Base-by-base conservation (phyloP, 2,329 filamentous ascomycete genomes). In the Epichloe gansuensis region DNA sequence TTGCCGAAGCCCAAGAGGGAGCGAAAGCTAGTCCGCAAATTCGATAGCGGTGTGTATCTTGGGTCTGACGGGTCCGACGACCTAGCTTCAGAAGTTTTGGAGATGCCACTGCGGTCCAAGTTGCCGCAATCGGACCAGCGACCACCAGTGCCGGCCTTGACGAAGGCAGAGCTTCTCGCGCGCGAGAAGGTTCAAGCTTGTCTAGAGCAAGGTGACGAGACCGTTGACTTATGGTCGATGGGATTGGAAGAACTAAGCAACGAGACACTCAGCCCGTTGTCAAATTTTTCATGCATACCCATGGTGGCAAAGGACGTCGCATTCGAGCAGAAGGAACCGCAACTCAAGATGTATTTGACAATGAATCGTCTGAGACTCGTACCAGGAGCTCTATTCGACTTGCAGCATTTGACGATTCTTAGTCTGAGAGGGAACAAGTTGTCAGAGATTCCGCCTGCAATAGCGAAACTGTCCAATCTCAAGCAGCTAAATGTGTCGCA, bases 11-110 rank as follows among this genome's bases (percentile, higher is more conserved):
- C 63, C 13, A 82, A 77, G 63, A 50, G 17, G 35, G 47, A 50
- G 38, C 73, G 80, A 41, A 72, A 72, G 13, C 70, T 86, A 51
- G 69, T 73, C 59, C 74, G 81, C 50, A 79, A 84, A 58, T 69
- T 78, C 53, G 85, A 88, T 65, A 87, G 83, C 64, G 83, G 82
- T 49, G 77, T 89, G 3, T 88, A 77, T 67, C 75, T 88, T 69
- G 80, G 76, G 4, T 84, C 80, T 56, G 83, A 86, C 54, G 67
- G 63, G 35, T 68, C 72, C 11, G 75, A 74, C 25, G 71, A 72
- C 31, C 51, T 63, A 25, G 53, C 34, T 11, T 13, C 65, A 48
- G 69, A 70, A 3, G 58, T 57, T 3, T 55, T 69, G 9, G 63
- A 66, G 28, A 50, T 61, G n/a, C 59, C 65, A 25, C 55, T 61